Conservation (phyloP, 805 yeast genomes). For the Candida mattraensis region DNA sequence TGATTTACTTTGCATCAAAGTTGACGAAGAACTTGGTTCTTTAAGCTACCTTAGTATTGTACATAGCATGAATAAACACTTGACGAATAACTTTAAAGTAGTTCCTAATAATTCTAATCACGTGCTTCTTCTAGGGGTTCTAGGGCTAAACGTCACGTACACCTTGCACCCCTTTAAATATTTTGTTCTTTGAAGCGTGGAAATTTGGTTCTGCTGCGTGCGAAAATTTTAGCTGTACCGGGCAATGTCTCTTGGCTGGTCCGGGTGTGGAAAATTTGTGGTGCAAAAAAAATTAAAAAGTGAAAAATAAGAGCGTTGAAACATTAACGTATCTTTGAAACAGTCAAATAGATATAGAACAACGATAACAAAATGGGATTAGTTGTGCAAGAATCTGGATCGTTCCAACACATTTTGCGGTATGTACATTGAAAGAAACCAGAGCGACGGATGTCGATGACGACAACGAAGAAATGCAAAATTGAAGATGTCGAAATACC, state of each 20-base stretch:
- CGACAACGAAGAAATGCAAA: no score
- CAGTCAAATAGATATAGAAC: no score
- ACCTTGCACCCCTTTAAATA: conserved; percentile 4
- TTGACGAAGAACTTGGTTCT: conserved; percentile 23
- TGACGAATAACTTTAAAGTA: conserved; percentile 4
- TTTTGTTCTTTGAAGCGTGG: not conserved
- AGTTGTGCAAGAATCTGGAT: conserved; percentile 98
- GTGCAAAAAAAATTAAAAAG: conserved; percentile 3
- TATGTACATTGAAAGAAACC: conserved; percentile 49
- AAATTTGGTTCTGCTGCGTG: no score
- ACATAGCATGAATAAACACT: conserved; percentile 4
- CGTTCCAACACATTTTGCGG: conserved; percentile 99
- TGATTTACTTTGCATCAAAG: conserved; percentile 50
- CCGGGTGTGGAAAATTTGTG: not conserved
- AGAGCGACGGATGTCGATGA: no score
- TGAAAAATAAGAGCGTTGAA: conserved; percentile 10
- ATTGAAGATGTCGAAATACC: no score
- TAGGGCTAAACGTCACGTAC: not conserved
- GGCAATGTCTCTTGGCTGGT: not conserved
- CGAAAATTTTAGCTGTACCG: no score
- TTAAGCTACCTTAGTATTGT: conserved; percentile 10
- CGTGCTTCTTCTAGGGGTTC: no score
- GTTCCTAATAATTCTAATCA: no score
- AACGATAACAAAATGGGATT: conserved; percentile 30
- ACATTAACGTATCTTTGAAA: no score